phyloP scores from a whole-genome alignment of 2,329 filamentous ascomycete species.

The Claviceps africana region DNA sequence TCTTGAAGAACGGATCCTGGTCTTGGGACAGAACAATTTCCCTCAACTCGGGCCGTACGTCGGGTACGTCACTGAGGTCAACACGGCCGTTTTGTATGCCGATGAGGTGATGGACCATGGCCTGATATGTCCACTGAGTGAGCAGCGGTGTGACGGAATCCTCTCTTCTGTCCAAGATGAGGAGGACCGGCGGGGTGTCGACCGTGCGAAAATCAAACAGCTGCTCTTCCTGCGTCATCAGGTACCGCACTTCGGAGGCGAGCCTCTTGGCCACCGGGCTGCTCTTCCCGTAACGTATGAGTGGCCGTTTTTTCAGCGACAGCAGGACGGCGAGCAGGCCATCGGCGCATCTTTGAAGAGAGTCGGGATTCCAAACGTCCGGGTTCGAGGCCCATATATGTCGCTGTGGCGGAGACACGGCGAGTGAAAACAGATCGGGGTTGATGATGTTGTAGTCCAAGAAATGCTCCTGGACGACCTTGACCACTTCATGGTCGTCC shows the following conservation, averaged over 20 bases:
- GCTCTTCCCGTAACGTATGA: conserved; percentile 87
- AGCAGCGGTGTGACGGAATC: conserved; percentile 89
- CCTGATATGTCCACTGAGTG: conserved; percentile 98
- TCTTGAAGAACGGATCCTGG: conserved; percentile 96
- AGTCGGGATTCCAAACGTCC: conserved; percentile 83
- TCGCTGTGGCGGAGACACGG: conserved; percentile 56
- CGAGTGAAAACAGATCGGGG: conserved; percentile 77
- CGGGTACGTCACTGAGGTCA: conserved; percentile 69
- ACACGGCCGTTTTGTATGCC: conserved; percentile 94
- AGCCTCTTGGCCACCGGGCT: conserved; percentile 85
- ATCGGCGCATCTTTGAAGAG: conserved; percentile 74
- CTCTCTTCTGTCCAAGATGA: conserved; percentile 81
- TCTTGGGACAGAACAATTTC: conserved; percentile 94
- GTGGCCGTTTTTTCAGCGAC: conserved; percentile 87
- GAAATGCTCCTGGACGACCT: conserved; percentile 87
- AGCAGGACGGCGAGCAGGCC: conserved; percentile 73
- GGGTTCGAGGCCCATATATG: conserved; percentile 69
- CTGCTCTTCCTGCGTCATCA: conserved; percentile 89
- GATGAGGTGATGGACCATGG: conserved; percentile 96
- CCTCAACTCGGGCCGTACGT: conserved; percentile 72
- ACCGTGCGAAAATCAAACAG: conserved; percentile 92
- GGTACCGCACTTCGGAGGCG: conserved; percentile 80
- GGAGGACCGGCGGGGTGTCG: conserved; percentile 83
- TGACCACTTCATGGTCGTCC: conserved; percentile 94
- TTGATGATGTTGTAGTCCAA: conserved; percentile 94